Base-by-base conservation (phyloP, 2,329 filamentous ascomycete species). In the Ophiostoma novo-ulmi region DNA sequence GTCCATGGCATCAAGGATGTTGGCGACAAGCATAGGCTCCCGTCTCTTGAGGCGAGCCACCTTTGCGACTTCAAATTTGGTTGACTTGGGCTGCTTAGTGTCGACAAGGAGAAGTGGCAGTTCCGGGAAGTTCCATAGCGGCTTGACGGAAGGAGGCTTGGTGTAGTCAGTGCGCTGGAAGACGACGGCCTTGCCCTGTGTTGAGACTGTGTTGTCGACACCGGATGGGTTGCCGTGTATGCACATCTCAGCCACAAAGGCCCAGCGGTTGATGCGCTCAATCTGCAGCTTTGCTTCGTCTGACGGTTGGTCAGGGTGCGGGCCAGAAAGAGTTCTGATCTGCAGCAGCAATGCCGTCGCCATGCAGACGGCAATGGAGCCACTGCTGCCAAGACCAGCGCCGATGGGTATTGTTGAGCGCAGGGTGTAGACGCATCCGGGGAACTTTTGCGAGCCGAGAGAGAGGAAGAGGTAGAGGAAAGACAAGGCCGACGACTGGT, bases 221-320 rank as follows among this genome's bases (percentile, higher is more conserved):
- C 95, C 95, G 0, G 93, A 97, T 0, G 95, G 95, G 77, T 97
- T 98, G 52, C 94, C 95, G 78, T 99, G 95, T 73, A 98, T 97
- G 80, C 93, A 95, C 88, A 98, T 91, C 79, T 99, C 95, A 35
- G 91, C 91, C 0, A 99, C 95, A 79, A 97, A 98, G 0, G 95
- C 94, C 95, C 96, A 99, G 73, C 91, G 87, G 80, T 99, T 99
- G 81, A 99, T 97, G 74, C 94, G 89, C 81, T 98, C 94, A 39
- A 98, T 86, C 78, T 99, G 94, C 63, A 93, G 81, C 72, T 91
- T 89, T n/a, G 92, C 92, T 81, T 99, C 95, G 70, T 93, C 89
- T 0, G 88, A 81, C 4, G 93, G 92, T 79, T 98, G 94, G 76
- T 98, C 94, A 0, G 92, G 91, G 78, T 98, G 94, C 1, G 95